Percentiles rank a stretch among this genome's conserved stretches.
phyloP scores from a whole-genome alignment of 805 yeast genomes.

The Metschnikowia hibisci region DNA sequence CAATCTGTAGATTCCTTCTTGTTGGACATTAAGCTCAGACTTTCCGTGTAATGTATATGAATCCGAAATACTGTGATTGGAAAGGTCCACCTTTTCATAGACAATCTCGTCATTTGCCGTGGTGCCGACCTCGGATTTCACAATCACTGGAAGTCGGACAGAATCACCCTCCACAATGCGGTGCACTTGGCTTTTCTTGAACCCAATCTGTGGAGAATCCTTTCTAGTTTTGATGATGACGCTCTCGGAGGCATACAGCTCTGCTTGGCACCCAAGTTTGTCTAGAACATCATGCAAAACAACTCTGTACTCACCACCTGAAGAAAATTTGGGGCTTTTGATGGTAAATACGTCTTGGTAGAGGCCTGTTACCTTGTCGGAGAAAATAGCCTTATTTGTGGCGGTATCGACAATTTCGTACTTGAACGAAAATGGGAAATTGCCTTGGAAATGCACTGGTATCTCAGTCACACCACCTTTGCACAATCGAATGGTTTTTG shows the following conservation, averaged over 20 bases:
- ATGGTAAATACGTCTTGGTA: conserved; percentile 34
- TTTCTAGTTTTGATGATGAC: conserved; percentile 60
- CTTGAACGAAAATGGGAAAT: conserved; percentile 67
- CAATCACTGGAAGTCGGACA: conserved; percentile 51
- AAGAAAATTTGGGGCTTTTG: conserved; percentile 49
- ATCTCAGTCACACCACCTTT: conserved; percentile 31
- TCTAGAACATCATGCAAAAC: conserved; percentile 66
- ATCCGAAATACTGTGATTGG: conserved; percentile 12
- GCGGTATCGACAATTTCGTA: conserved; percentile 60
- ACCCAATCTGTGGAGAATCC: conserved; percentile 53
- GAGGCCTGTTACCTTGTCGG: conserved; percentile 31
- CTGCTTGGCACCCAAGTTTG: conserved; percentile 74
- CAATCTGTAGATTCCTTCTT: conserved; percentile 43
- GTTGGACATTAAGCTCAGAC: conserved; percentile 24
- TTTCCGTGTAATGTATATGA: conserved; percentile 10
- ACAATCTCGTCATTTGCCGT: conserved; percentile 27
- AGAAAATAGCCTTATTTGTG: conserved; percentile 19
- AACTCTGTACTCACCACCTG: conserved; percentile 73
- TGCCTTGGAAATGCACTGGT: conserved; percentile 67
- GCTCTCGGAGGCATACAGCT: conserved; percentile 59
- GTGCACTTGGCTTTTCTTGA: conserved; percentile 23
- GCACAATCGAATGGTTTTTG: conserved; percentile 26
- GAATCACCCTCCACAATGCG: conserved; percentile 60
- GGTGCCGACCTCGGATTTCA: conserved; percentile 32
- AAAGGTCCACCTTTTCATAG: conserved; percentile 26